Conservation (phyloP, 1,284 basidiomycete species). For the Cryptococcus sp. region DNA sequence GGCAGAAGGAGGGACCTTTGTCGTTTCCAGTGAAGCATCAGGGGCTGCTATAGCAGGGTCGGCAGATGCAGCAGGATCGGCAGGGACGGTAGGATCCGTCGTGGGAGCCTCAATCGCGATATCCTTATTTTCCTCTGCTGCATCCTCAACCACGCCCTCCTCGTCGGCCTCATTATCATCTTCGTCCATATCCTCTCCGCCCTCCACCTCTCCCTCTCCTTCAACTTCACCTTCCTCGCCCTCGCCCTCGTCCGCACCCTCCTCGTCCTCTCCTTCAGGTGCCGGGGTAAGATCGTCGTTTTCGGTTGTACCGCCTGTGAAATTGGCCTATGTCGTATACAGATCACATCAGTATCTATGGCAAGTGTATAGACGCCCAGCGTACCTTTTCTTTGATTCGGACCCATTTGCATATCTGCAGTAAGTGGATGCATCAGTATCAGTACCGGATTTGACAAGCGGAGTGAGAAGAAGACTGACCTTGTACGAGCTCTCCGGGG, state of each 20-base stretch:
- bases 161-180: constrained; percentile 21
- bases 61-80: constrained; percentile 3
- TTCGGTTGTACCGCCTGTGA: constrained; percentile 8
- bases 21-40: not conserved
- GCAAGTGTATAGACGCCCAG: not conserved
- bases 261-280: constrained; percentile 17
- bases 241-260: constrained; percentile 13
- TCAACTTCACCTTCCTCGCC: constrained; percentile 12
- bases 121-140: constrained; percentile 15
- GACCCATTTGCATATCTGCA: constrained; percentile 34
- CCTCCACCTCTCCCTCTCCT: constrained; percentile 25
- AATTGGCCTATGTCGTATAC: constrained; percentile 6
- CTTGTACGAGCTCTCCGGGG: constrained; percentile 39
- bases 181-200: constrained; percentile 27
- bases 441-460: constrained; percentile 30
- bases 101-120: constrained; percentile 14
- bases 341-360: not conserved
- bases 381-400: constrained; percentile 19
- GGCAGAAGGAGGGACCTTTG: constrained; percentile 1
- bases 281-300: constrained; percentile 20
- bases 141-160: constrained; percentile 19
- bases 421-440: constrained; percentile 58
- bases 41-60: not conserved
- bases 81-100: constrained; percentile 5
- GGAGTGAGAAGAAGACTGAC: constrained; percentile 2